Base-by-base conservation (phyloP, 208 protist species). In the Leptomonas seymouri region DNA sequence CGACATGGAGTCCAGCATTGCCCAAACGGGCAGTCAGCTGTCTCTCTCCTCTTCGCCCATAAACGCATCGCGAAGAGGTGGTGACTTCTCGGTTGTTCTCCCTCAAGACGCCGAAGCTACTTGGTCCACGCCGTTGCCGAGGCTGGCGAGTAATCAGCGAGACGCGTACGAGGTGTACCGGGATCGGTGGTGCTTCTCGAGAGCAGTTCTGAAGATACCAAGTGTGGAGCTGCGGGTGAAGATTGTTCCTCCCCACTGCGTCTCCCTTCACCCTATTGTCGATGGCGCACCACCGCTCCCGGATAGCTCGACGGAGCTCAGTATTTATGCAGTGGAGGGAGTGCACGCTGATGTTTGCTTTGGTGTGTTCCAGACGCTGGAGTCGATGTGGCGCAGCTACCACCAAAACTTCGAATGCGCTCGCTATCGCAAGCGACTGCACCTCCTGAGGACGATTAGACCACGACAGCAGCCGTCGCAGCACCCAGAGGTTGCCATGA, bases 381-480 rank as follows among this genome's bases (percentile, higher is more conserved):
- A 76, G 28, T 58, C 75, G 28, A 63, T 93, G 46, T 62, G 50
- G 44, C 72, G 78, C 25, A 86, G 78, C 41, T 67, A 89, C 8
- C 73, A 71, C 41, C 41, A 86, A 55, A 86, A 86, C 14, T 72
- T 93, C 27, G 21, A 69, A 5, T 81, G 87, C 46, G 78, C 85
- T 5, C 68, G 73, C 18, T 90, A 90, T 42, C 82, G 90, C 34
- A 76, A 78, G 27, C 76, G 75, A n/a, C 74, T 95, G 16, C 83
- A 86, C 51, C 42, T 90, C 18, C 67, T 95, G 48, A 18, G 51
- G 9, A 1, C 46, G 16, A n/a, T n/a, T n/a, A n/a, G n/a, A n/a
- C 56, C 2, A 63, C 55, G 25, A 15, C 46, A 16, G 20, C 59
- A 6, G 34, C 18, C 21, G 28, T n/a, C 48, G 8, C 31, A n/a